Evolutionary conservation across 2,329 filamentous ascomycete genomes (phyloP), one percentile per base, ranked within the genome.

Genomic region (Ophiobolus disseminans): DNA sequence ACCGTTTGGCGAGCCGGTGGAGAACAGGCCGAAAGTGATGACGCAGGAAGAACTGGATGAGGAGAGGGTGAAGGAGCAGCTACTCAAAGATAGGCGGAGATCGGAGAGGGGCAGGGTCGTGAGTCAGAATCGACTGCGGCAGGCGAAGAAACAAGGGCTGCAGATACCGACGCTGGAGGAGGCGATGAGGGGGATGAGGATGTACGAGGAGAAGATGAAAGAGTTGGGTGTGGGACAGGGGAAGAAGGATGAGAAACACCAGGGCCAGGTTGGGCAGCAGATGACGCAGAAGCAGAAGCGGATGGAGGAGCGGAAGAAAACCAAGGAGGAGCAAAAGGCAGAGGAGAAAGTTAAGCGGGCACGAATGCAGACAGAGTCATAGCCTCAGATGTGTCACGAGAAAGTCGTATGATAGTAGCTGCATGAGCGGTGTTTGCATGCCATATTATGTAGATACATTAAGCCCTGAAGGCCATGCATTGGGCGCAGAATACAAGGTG

Each of bases 1-100:
- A 3, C 89, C 88, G 2, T 84, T 83, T 50, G 87, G 88, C 14
- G 76, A 77, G 1, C 80, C 85, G 2, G 82, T 89, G 43, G 79
- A 85, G 21, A 79, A 83, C 45, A 79, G 90, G 5, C 85, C 87
- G 4, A 79, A 84, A 0, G 79, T 94, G 9, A 86, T 87, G 20
- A 85, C 80, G 0, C 70, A 84, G 36, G 83, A 85, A 41, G 84
- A 91, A 71, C 77, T 83, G 34, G 78, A 84, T 60, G 78, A 70
- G 40, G 75, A 78, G 41, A 79, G 82, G 48, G 79, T 85, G 39
- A 73, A 75, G 22, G 80, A 84, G 70, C 81, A 81, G 46, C 73
- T 76, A 23, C 76, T 75, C 26, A 90, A 89, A 72, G 76, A 82
- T 31, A 78, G 82, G 58, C 76, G 84, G 43, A 76, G 76, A 51